Base-by-base conservation (phyloP, 2,329 filamentous ascomycete genomes). In the Penicillium expansum region DNA sequence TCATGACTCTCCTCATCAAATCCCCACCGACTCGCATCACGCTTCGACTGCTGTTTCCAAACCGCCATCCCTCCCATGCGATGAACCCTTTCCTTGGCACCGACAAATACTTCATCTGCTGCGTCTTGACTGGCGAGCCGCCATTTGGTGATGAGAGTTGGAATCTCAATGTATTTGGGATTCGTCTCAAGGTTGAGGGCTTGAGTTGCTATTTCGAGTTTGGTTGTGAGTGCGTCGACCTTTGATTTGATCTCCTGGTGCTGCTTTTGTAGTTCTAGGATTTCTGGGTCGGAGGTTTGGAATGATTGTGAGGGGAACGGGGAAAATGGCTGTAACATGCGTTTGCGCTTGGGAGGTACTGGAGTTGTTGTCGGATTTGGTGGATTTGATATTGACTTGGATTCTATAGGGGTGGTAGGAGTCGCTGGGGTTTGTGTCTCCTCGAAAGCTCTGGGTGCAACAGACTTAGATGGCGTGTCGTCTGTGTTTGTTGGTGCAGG, bases 91-190 rank as follows among this genome's bases (percentile, higher is more conserved):
- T 86, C 84, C 60, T 81, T 80, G 22, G 87, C 84, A 20, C 77
- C 74, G 24, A 74, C 78, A 69, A 88, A 90, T 11, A 90, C 74
- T 65, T 89, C 86, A 62, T 91, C 88, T 1, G 88, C 88, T 7
- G 86, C 87, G 48, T 79, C 74, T 60, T 86, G 80, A 57, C 82
- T 83, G 18, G 84, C 83, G 0, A 67, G 71, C 45, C 78, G 82
- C 88, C 88, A 91, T 69, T 82, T 87, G 3, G 69, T 69, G 41
- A 84, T 80, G 62, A 90, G 66, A 0, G 68, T 72, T 41, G 81
- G 73, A 24, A 91, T 75, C 56, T 89, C 84, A 1, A 74, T 76
- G 67, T 86, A 83, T 54, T 73, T 72, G 41, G 62, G 64, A 3
- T 71, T 73, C 3, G 59, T 65, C 61, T 81, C 78, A 66, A 86